Evolutionary conservation across 2,329 filamentous ascomycete genomes (phyloP), one percentile per base, ranked within the genome.

Genomic region (Penicillium sp.): DNA sequence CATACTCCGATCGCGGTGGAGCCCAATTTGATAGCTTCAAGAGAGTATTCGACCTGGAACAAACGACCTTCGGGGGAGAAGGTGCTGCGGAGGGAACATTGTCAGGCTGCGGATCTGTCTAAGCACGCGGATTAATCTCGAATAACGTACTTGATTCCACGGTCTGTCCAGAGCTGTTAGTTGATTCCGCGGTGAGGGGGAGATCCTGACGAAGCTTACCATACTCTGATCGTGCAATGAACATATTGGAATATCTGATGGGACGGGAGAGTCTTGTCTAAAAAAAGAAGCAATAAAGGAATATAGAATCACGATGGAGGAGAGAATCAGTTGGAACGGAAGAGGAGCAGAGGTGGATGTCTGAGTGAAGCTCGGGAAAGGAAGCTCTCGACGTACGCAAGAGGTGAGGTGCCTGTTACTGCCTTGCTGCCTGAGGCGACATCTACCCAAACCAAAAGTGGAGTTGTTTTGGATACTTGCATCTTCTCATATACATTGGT

Each of bases 141-240:
- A 56, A 57, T 52, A 57, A 74, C 83, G 62, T 80, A 93, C 87
- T 96, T 97, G 82, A 97, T 96, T 67, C 91, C 91, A 74, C 91
- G 89, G 78, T 97, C 90, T 96, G 62, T 49, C 50, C 41, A 63
- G 56, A 45, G 41, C 40, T 49, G 50, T 52, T 45, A 52, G 50
- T 52, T 49, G 46, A 49, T 37, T 35, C 31, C 50, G 46, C 45
- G 37, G 45, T 40, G 35, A 57, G 48, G 45, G 53, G 53, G 58
- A 55, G 57, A 55, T 56, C 48, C 24, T 54, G 56, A 56, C 50
- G 58, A 48, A 67, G 70, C 85, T 77, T 80, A 93, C 91, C 93
- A 78, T 98, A 98, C 91, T 98, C 93, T 71, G 91, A 97, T 77
- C 93, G 88, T 81, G 93, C 90, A 82, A 98, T 97, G 82, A 98